Evolutionary conservation across 176 grass and related monocot genomes (phyloP).

Genomic region (Carex kokanica): DNA sequence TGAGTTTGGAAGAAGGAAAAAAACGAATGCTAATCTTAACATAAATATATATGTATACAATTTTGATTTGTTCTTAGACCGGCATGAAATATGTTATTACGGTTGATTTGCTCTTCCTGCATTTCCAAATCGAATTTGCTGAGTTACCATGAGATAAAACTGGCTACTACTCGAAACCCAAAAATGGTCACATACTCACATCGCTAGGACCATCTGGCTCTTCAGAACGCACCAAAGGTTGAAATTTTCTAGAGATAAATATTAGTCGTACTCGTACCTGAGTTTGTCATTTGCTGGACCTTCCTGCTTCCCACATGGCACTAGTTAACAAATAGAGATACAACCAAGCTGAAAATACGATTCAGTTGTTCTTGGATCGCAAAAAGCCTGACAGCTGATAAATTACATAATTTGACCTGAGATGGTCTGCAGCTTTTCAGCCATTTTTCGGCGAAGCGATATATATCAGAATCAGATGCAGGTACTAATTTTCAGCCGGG

Average conservation of each 20-base stretch:
- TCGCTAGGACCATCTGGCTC: background rate
- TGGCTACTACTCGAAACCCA: background rate
- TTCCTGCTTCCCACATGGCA: background rate
- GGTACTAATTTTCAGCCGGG: too few species aligned
- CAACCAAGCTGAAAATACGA: background rate
- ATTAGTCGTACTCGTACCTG: background rate
- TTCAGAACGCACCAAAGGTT: background rate
- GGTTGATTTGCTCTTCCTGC: too few species aligned
- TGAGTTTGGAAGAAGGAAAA: too few species aligned
- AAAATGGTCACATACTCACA: background rate
- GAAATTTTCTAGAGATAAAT: background rate
- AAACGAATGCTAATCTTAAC: too few species aligned
- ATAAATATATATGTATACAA: too few species aligned
- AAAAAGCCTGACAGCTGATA: background rate
- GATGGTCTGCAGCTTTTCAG: background rate
- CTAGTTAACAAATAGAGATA: background rate
- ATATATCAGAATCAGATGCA: background rate
- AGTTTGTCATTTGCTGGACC: background rate
- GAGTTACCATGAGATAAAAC: background rate
- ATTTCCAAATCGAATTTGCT: too few species aligned
- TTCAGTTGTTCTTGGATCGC: background rate
- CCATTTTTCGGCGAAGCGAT: background rate
- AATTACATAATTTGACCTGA: background rate
- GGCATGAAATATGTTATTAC: too few species aligned
- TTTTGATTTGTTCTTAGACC: too few species aligned